phyloP scores from a whole-genome alignment of 75 land plant genomes.

The Sequoia sempervirens region DNA sequence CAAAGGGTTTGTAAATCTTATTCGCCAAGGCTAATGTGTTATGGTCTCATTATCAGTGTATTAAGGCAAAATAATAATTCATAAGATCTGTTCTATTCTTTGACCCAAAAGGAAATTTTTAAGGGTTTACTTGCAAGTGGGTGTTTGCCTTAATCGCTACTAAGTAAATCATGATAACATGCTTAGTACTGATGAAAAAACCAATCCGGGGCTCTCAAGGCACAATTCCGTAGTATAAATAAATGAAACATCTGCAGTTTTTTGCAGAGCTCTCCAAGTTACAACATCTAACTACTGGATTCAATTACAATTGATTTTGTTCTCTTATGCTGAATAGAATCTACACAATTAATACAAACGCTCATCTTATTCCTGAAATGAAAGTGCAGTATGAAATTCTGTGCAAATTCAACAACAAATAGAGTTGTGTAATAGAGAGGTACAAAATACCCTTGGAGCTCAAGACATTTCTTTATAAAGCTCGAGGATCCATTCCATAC shows the following conservation, averaged over 20 bases:
- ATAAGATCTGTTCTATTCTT: background rate
- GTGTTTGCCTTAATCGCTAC: background rate
- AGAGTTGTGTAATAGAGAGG: background rate
- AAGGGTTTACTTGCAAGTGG: background rate
- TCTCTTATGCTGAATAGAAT: background rate
- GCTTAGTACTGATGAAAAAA: background rate
- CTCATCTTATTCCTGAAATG: background rate
- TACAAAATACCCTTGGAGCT: background rate
- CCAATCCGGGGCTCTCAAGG: background rate
- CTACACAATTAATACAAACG: background rate
- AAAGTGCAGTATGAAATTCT: background rate
- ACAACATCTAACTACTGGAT: background rate
- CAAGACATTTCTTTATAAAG: background rate
- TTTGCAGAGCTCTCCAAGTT: background rate
- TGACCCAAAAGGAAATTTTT: background rate
- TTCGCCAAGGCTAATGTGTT: too few relatives aligned
- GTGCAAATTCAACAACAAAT: background rate
- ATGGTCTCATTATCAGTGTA: background rate
- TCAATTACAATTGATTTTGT: background rate
- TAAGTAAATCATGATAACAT: background rate
- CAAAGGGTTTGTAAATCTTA: too few relatives aligned
- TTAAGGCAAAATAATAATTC: background rate
- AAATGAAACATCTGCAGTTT: background rate
- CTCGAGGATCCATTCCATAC: constrained; percentile 77
- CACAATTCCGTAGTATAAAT: background rate